Evolutionary conservation across 768 basidiomycete genomes (phyloP), one percentile per base, ranked within the genome.

Genomic region (Naganishia antarctica): DNA sequence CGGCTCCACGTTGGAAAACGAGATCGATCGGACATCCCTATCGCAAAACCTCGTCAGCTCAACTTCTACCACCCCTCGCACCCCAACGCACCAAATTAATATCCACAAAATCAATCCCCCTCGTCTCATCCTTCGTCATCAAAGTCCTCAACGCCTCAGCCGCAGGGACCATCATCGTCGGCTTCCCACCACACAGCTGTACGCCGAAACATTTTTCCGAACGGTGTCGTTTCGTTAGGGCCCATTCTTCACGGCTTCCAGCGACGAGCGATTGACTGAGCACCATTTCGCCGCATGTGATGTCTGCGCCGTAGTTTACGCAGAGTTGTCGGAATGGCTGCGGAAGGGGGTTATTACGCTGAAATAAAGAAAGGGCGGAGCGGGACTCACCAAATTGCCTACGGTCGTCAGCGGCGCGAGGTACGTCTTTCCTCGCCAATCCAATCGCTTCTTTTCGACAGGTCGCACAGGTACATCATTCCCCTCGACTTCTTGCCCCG

Each of bases 241-340:
- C 91, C 91, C 92, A 98, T 78, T 99, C 94, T 71, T 91, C 90
- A 65, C 87, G 88, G 11, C 90, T 91, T 3, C 90, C 94, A 11
- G 82, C 79, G 23, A 96, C 82, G 76, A 98, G 90, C 2, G 93
- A 93, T 45, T 84, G 86, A 4, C 91, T 87, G n/a, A 99, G 83
- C 4, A 90, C 92, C 94, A 97, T 97, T 78, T 97, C 94, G 26
- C 91, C 91, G 68, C 90, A 92, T 3, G 92, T 94, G 70, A 98
- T 96, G 68, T 94, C 92, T 2, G 88, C 91, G 15, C 94, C 94
- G 64, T 88, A 85, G 26, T 84, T 80, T 9, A 89, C 86, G 70
- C 91, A 96, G 7, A 98, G 79, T 12, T 93, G 84, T 18, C 96
- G 85, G 81, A 98, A 99, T 1, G 96, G 96, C 87, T 93, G 66